Percentiles rank a stretch among this genome's conserved stretches.
These are phyloP conservation scores for Turnera subulata DNA, from an alignment of 345 rosid species.

Conservation along the genomic window DNA sequence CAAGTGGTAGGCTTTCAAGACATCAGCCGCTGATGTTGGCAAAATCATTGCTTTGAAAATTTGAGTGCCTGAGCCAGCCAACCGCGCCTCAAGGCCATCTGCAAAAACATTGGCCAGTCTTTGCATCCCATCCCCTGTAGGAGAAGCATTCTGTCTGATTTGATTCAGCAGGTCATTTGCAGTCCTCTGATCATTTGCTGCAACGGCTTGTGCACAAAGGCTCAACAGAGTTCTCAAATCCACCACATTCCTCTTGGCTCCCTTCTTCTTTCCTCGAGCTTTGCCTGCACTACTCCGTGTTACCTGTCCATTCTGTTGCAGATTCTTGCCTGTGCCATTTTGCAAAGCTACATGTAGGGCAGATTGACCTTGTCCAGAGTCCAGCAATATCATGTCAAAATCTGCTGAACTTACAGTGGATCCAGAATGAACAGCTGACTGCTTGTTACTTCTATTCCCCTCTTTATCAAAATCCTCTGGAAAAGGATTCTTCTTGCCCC, in stretches of 20 bases:
- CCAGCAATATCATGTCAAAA: conserved; percentile 22
- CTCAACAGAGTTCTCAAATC: conserved; percentile 39
- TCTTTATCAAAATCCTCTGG: conserved; percentile 11
- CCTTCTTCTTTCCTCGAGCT: conserved; percentile 28
- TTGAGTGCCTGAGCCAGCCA: conserved; percentile 32
- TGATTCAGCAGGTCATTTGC: conserved; percentile 32
- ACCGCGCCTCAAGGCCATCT: conserved; percentile 31
- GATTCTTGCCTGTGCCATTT: conserved; percentile 6
- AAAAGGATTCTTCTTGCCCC: conserved; percentile 29
- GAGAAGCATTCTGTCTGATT: conserved; percentile 33
- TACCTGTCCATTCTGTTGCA: conserved; percentile 15
- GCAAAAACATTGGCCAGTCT: conserved; percentile 27
- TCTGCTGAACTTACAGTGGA: conserved; percentile 22
- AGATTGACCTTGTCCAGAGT: conserved; percentile 16
- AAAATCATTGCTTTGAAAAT: conserved; percentile 20
- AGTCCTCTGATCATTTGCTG: conserved; percentile 26
- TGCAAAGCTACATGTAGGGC: conserved; percentile 21
- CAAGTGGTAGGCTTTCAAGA: conserved; percentile 40
- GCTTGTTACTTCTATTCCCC: conserved; percentile 31
- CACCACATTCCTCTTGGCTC: conserved; percentile 30
- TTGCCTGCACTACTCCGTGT: conserved; percentile 18
- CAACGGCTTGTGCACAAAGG: conserved; percentile 40
- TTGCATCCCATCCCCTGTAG: conserved; percentile 31
- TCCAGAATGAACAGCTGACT: conserved; percentile 21
- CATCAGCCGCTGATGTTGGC: conserved; percentile 24